Percentiles rank a stretch among this genome's conserved stretches.
Conservation (phyloP, 768 basidiomycete species). For the Rubroboletus satanas region DNA sequence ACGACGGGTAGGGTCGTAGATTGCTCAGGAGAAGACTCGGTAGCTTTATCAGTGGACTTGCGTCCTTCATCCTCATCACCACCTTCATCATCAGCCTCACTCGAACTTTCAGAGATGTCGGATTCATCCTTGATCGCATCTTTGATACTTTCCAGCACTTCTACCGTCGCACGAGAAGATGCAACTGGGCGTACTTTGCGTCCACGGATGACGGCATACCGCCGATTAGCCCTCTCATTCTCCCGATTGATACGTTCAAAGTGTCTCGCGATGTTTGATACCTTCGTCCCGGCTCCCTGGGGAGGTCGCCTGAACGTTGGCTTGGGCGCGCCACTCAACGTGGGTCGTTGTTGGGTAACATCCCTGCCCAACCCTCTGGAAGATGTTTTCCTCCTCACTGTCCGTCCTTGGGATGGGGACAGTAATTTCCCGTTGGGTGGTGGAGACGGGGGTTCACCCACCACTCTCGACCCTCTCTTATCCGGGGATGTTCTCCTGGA, state of each 20-base stretch:
- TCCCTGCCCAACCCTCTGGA: constrained; percentile 36
- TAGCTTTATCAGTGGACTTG: constrained; percentile 25
- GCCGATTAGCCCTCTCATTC: constrained; percentile 66
- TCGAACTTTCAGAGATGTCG: constrained; percentile 63
- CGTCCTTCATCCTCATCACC: constrained; percentile 52
- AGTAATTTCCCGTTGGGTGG: constrained; percentile 20
- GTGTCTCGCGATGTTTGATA: constrained; percentile 84
- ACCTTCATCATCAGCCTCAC: constrained; percentile 66
- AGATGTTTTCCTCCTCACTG: constrained; percentile 35
- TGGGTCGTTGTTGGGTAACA: constrained; percentile 40
- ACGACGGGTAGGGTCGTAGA: constrained; percentile 27
- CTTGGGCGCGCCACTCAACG: constrained; percentile 38
- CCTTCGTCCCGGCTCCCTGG: constrained; percentile 56
- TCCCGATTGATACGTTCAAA: constrained; percentile 84
- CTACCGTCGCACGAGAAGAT: constrained; percentile 81
- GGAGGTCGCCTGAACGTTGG: constrained; percentile 53
- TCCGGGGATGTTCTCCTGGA: constrained; percentile 74
- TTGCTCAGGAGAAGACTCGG: constrained; percentile 32
- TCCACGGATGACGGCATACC: constrained; percentile 83
- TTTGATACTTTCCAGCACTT: constrained; percentile 83
- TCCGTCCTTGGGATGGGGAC: constrained; percentile 31
- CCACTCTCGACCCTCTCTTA: constrained; percentile 45
- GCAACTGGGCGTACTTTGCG: constrained; percentile 88
- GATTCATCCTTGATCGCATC: constrained; percentile 89
- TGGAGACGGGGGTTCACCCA: constrained; percentile 36